Conservation (phyloP, 768 basidiomycete genomes). For the Suillus cothurnatus region DNA sequence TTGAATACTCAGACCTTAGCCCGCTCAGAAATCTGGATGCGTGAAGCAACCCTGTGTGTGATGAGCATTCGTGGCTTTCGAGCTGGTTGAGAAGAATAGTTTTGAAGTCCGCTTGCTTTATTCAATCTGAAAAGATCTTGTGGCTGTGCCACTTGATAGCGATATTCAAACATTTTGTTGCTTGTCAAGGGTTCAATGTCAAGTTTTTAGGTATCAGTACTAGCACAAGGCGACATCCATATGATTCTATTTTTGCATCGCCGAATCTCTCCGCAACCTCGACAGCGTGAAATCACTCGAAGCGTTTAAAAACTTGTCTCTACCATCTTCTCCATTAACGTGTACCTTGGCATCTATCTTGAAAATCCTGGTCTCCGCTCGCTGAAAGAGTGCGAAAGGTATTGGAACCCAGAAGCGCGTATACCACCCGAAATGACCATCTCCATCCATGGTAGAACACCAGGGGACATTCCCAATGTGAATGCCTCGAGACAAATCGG, state of each 20-base stretch:
- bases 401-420: conserved; percentile 38
- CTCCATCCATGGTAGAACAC: conserved; percentile 9
- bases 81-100: neutral
- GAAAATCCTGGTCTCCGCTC: conserved; percentile 48
- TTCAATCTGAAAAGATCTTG: no score
- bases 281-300: conserved; percentile 43
- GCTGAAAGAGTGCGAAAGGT: conserved; percentile 47
- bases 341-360: conserved; percentile 39
- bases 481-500: conserved; percentile 13
- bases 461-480: conserved; percentile 20
- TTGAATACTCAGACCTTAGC: neutral
- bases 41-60: neutral
- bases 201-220: neutral
- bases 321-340: conserved; percentile 27
- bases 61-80: neutral
- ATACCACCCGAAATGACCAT: conserved; percentile 28
- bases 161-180: neutral
- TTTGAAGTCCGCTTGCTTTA: neutral
- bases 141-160: neutral
- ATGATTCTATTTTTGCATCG: neutral
- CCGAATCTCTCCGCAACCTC: conserved; percentile 35
- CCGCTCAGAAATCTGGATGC: neutral
- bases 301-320: conserved; percentile 15
- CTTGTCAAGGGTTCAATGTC: neutral
- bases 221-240: neutral